A percentile compares a stretch with the other conserved stretches of the same genome.
Evolutionary conservation across 1,284 basidiomycete species (phyloP).

Genomic region (Prillingera fragicola): DNA sequence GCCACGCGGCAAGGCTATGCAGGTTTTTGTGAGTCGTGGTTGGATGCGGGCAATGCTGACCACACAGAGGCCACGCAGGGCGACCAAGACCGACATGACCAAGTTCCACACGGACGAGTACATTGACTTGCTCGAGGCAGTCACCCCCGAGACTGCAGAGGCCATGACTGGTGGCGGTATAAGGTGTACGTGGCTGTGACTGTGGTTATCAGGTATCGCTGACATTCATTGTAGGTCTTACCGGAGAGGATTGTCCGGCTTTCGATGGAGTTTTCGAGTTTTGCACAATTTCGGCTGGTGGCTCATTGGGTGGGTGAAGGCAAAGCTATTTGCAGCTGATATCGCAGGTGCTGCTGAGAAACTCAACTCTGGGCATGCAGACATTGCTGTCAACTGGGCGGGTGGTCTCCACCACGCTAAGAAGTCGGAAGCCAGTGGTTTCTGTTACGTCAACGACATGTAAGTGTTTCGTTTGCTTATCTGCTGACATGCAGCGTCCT

Average conservation of each 20-base stretch:
- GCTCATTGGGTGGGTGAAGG: slow-evolving; percentile 59
- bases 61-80: slow-evolving; percentile 67
- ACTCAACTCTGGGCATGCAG: slow-evolving; percentile 72
- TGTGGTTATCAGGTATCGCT: not conserved
- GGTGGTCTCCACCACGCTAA: slow-evolving; percentile 97
- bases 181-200: slow-evolving; percentile 59
- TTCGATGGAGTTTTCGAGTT: slow-evolving; percentile 98
- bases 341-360: slow-evolving; percentile 69
- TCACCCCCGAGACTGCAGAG: slow-evolving; percentile 81
- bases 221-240: slow-evolving; percentile 57
- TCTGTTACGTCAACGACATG: slow-evolving; percentile 93
- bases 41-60: not conserved
- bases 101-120: slow-evolving; percentile 98
- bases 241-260: slow-evolving; percentile 92
- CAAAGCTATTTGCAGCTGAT: not conserved
- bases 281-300: slow-evolving; percentile 92
- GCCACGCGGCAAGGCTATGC: slow-evolving; percentile 59
- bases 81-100: slow-evolving; percentile 76
- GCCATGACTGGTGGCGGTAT: slow-evolving; percentile 76
- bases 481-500: slow-evolving; percentile 60
- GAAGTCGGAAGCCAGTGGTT: slow-evolving; percentile 91
- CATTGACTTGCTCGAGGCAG: slow-evolving; percentile 79
- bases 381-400: slow-evolving; percentile 96
- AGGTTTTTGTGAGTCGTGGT: slow-evolving; percentile 66
- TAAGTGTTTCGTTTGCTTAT: slow-evolving; percentile 20